Base-by-base conservation (phyloP, 805 yeast species). In the Cyberlindnera euphorbiae region DNA sequence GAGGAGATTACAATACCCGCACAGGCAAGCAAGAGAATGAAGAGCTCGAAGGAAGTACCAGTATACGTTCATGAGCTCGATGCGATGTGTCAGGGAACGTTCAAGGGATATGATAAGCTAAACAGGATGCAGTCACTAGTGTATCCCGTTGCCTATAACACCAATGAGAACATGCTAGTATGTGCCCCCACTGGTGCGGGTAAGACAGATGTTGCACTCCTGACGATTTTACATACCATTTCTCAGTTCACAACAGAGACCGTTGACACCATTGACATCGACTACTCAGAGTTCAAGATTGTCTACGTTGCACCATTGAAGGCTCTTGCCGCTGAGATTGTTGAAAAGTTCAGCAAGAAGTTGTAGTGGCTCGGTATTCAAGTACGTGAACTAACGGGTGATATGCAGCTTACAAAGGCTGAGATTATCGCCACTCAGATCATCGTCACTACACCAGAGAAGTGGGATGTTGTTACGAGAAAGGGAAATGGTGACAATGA, bases 101-200 rank as follows among this genome's bases (percentile, higher is more conserved):
- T 93, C 58, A 73, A 73, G 39, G 79, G 80, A 21, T 93, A 93
- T 58, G 68, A 74, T 39, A 72, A 83, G 0, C 67, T 90, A 47
- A 90, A 90, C 61, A 74, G 83, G 47, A 83, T 93, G 73, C 98
- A 90, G 60, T 82, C 95, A 13, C 66, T 93, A 42, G 94, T 90
- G 2, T 93, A 70, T 48, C 95, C 95, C 0, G 86, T 89, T 11
- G 97, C 96, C 0, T 93, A 90, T 57, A 78, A 82, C 37, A 82
- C 97, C 5, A 88, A 85, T 58, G 97, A 90, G 52, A 90, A 90
- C 53, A 85, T 93, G 96, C 65, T 89, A 33, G 87, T 89, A 5
- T 89, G 97, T 75, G 96, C 97, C 0, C 97, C 97, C 1, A 89
- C 97, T 0, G 97, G 97, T 70, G 96, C 97, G 6, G 97, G 97